Percentiles rank a stretch among this genome's conserved stretches.
These are phyloP conservation scores for Phialophora chinensis DNA, from an alignment of 2,329 filamentous ascomycete genomes.

Conservation along the genomic window DNA sequence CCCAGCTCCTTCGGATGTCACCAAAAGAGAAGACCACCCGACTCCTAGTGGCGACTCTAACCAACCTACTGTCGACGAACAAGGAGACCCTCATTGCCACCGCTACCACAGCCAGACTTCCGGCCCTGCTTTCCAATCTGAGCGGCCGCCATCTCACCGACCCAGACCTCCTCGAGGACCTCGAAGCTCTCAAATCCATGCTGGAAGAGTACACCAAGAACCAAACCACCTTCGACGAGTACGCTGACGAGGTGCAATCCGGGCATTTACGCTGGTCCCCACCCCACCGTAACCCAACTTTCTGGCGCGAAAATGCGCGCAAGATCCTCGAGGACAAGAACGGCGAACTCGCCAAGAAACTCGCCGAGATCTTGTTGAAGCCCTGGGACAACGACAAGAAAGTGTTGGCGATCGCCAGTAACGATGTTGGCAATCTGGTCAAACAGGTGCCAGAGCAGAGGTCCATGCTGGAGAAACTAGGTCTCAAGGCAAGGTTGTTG, in stretches of 20 bases:
- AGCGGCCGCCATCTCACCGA: slow-evolving; percentile 59
- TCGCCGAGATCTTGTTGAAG: slow-evolving; percentile 85
- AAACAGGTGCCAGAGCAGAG: slow-evolving; percentile 88
- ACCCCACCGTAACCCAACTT: slow-evolving; percentile 81
- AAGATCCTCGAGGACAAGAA: slow-evolving; percentile 84
- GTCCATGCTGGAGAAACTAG: slow-evolving; percentile 77
- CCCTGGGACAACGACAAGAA: slow-evolving; percentile 83
- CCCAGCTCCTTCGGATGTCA: slow-evolving; percentile 87
- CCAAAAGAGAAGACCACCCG: slow-evolving; percentile 98
- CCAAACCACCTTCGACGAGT: slow-evolving; percentile 70
- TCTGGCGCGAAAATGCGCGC: slow-evolving; percentile 90
- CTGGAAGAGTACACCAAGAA: slow-evolving; percentile 83
- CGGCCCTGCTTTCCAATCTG: slow-evolving; percentile 64
- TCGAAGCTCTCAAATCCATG: slow-evolving; percentile 62
- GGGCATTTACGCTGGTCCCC: slow-evolving; percentile 93
- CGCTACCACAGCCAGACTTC: slow-evolving; percentile 84
- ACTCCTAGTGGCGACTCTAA: slow-evolving; percentile 83
- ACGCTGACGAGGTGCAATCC: slow-evolving; percentile 80
- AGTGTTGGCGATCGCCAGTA: slow-evolving; percentile 89
- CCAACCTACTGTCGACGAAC: slow-evolving; percentile 81
- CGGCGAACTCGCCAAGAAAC: slow-evolving; percentile 75
- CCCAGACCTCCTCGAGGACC: slow-evolving; percentile 56
- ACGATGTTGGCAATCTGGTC: slow-evolving; percentile 86
- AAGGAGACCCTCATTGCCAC: slow-evolving; percentile 74
- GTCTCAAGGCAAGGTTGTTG: slow-evolving; percentile 87